These are phyloP conservation scores for Zancudomyces culisetae DNA, from an alignment of 371 early-diverging fungal species.

Conservation along the genomic window DNA sequence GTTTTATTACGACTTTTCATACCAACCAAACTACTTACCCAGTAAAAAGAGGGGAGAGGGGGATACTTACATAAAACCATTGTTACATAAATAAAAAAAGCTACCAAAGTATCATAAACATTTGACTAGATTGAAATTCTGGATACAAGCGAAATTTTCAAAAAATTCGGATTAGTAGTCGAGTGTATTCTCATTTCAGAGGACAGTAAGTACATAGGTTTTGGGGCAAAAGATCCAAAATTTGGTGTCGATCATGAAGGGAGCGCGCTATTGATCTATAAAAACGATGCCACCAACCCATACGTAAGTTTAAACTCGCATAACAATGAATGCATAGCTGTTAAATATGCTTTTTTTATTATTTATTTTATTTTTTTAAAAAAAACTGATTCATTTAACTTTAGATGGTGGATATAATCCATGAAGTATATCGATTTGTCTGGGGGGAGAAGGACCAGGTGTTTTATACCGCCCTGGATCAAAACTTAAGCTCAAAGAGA, in stretches of 20 bases:
- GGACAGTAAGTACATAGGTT: conserved; percentile 10
- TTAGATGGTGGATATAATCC: conserved; percentile 30
- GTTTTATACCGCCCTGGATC: conserved; percentile 55
- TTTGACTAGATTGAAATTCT: conserved; percentile 5
- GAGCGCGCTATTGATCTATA: conserved; percentile 10
- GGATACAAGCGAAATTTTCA: conserved; percentile 6
- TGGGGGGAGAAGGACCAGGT: conserved; percentile 41
- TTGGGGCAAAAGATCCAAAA: conserved; percentile 4
- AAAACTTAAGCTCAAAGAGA: conserved; percentile 45
- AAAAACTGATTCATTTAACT: neutral
- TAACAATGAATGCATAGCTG: too few relatives aligned
- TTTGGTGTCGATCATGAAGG: conserved; percentile 6
- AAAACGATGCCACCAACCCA: neutral
- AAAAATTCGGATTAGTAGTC: conserved; percentile 7
- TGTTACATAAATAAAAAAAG: too few relatives aligned
- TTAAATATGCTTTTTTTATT: neutral
- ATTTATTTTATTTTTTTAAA: neutral
- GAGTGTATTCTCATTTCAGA: conserved; percentile 12
- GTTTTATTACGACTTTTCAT: too few relatives aligned
- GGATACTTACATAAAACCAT: too few relatives aligned
- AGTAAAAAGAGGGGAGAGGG: too few relatives aligned
- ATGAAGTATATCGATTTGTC: conserved; percentile 58
- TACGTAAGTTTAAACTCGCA: too few relatives aligned
- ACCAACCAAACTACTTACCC: too few relatives aligned
- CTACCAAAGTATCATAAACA: too few relatives aligned